Evolutionary conservation across 441 rosid species (phyloP).

Genomic region (Sinapis alba): DNA sequence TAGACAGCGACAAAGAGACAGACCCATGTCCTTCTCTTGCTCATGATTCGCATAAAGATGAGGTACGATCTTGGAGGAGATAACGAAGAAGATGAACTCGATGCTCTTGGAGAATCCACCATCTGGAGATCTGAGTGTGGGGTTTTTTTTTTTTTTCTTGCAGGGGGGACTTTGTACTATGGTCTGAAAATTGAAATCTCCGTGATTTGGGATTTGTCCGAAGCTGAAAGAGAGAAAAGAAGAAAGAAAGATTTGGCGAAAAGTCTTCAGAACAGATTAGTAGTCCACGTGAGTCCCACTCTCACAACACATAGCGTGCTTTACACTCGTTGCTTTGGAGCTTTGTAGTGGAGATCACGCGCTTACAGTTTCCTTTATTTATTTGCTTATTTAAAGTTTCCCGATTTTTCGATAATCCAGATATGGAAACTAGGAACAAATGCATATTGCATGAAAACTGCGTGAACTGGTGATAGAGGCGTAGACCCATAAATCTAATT

Average conservation of each 20-base stretch:
- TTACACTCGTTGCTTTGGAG: background rate
- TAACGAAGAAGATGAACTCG: constrained; percentile 30
- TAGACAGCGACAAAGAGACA: constrained; percentile 80
- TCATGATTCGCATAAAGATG: constrained; percentile 67
- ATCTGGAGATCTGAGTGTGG: constrained; percentile 26
- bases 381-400: background rate
- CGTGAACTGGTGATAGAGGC: constrained; percentile 11
- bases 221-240: constrained; percentile 17
- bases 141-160: background rate
- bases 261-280: constrained; percentile 30
- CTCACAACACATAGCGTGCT: constrained; percentile 26
- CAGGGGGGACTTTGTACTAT: background rate
- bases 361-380: constrained; percentile 14
- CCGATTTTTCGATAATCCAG: background rate
- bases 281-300: constrained; percentile 29
- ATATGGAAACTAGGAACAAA: constrained; percentile 11
- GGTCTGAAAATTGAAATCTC: constrained; percentile 31
- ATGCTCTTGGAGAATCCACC: constrained; percentile 40
- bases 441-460: constrained; percentile 26
- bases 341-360: constrained; percentile 21
- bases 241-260: background rate
- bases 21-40: constrained; percentile 95
- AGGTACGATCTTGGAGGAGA: constrained; percentile 53
- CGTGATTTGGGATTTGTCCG: constrained; percentile 33
- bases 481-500: background rate